Evolutionary conservation across 768 basidiomycete genomes (phyloP).

Genomic region (Sporobolomyces phaffii): DNA sequence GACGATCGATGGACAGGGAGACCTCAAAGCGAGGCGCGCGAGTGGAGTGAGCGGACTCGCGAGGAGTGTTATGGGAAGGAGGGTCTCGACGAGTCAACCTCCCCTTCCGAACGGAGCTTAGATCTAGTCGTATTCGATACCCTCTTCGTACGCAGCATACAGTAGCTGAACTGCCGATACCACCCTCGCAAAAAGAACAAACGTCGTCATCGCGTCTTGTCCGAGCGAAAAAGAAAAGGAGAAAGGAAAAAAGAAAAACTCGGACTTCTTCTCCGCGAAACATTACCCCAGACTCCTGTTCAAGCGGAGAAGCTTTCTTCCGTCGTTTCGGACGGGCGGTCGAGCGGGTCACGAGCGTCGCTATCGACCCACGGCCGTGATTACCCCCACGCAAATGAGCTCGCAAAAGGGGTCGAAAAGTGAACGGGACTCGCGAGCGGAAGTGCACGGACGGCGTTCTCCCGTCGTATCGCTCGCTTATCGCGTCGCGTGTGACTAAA

Average conservation of each 20-base stretch:
- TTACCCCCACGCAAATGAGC: no score
- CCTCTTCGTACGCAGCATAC: no score
- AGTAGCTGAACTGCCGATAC: neutral
- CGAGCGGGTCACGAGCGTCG: no score
- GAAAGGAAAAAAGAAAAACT: no score
- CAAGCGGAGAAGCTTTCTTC: no score
- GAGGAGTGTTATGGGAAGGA: slow-evolving; percentile 19
- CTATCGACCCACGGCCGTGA: no score
- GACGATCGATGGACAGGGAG: neutral
- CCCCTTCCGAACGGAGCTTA: slow-evolving; percentile 3
- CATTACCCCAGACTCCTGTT: no score
- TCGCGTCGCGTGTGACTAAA: neutral
- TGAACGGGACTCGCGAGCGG: no score
- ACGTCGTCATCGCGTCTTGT: neutral
- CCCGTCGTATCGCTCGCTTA: neutral
- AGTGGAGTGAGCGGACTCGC: slow-evolving; percentile 7
- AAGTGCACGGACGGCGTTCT: neutral
- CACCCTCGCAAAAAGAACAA: no score
- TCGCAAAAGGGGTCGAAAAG: no score
- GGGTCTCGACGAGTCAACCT: neutral
- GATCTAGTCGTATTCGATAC: neutral
- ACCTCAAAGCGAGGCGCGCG: neutral
- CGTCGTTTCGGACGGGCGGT: neutral
- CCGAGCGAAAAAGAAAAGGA: neutral
- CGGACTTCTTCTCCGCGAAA: slow-evolving; percentile 1